Conservation (phyloP, 441 rosid genomes). For the Gossypium gossypioides region DNA sequence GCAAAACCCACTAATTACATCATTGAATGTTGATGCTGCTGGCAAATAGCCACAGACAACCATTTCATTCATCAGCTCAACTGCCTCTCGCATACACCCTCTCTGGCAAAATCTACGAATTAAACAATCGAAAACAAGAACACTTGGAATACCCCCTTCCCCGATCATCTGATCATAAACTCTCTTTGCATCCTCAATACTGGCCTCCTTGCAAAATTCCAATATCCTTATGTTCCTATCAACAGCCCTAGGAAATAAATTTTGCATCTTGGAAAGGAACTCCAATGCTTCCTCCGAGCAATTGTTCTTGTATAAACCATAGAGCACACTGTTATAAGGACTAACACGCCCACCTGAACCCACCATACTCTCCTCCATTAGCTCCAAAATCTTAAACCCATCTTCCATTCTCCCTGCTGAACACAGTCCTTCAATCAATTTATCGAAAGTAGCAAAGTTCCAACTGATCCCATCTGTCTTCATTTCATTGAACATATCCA, state of each 20-base stretch:
- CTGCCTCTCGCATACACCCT: conserved; percentile 34
- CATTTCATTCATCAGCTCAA: conserved; percentile 58
- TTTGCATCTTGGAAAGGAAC: conserved; percentile 50
- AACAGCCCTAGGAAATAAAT: conserved; percentile 58
- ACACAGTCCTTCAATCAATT: conserved; percentile 46
- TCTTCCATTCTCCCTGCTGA: conserved; percentile 45
- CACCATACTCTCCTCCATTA: conserved; percentile 56
- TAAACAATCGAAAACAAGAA: conserved; percentile 44
- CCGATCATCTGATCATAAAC: conserved; percentile 41
- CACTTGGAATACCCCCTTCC: conserved; percentile 46
- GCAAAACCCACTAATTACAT: conserved; percentile 47
- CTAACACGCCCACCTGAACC: conserved; percentile 30
- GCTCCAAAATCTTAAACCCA: conserved; percentile 60
- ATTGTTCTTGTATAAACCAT: conserved; percentile 54
- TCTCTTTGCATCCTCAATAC: conserved; percentile 38
- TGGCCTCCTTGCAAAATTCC: conserved; percentile 40
- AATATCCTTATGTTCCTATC: conserved; percentile 51
- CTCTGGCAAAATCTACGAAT: conserved; percentile 46
- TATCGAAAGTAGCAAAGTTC: conserved; percentile 52
- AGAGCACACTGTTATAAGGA: conserved; percentile 61
- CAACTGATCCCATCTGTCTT: conserved; percentile 56
- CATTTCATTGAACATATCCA: conserved; percentile 67
- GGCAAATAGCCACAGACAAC: conserved; percentile 38
- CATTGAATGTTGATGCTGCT: conserved; percentile 41
- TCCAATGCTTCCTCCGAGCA: conserved; percentile 50